A percentile compares a stretch with the other conserved stretches of the same genome.
Evolutionary conservation across 192 early-diverging fungal genomes (phyloP).

Genomic region (Coemansia sp.): DNA sequence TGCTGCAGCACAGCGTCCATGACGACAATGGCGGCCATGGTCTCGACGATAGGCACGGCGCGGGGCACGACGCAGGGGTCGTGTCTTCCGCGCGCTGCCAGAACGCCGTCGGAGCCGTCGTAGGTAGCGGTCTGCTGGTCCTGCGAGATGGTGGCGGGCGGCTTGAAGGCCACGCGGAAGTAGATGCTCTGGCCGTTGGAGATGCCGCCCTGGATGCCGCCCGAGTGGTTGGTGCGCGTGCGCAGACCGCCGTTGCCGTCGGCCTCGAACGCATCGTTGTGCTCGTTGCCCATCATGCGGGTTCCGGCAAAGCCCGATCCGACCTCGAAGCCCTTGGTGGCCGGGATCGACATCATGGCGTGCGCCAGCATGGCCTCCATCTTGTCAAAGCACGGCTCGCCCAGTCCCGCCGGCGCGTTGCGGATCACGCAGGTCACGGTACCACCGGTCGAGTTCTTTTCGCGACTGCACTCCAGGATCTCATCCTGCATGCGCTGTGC

Average conservation of each 20-base stretch:
- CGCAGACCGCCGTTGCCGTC: conserved; percentile 66
- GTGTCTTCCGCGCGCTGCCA: conserved; percentile 92
- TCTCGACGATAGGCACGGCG: conserved; percentile 96
- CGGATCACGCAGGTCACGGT: conserved; percentile 95
- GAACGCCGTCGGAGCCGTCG: conserved; percentile 72
- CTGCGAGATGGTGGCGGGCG: conserved; percentile 92
- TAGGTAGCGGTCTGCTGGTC: conserved; percentile 88
- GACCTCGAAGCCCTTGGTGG: conserved; percentile 98
- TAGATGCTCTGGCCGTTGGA: conserved; percentile 94
- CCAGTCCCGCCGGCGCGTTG: conserved; percentile 85
- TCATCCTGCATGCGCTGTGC: conserved; percentile 83
- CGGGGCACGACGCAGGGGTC: conserved; percentile 97
- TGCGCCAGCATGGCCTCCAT: conserved; percentile 94
- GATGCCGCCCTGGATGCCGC: conserved; percentile 97
- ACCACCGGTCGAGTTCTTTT: conserved; percentile 92
- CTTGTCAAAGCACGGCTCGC: conserved; percentile 99
- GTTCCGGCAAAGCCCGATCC: conserved; percentile 92
- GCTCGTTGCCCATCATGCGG: conserved; percentile 78
- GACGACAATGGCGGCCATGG: conserved; percentile 90
- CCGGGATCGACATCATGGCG: conserved; percentile 98
- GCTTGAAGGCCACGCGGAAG: conserved; percentile 98
- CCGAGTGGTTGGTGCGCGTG: conserved; percentile 91
- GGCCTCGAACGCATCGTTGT: conserved; percentile 90
- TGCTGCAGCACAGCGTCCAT: conserved; percentile 75
- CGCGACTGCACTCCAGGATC: conserved; percentile 76